Evolutionary conservation across 2,329 filamentous ascomycete genomes (phyloP).

Genomic region (Phoma herbarum): DNA sequence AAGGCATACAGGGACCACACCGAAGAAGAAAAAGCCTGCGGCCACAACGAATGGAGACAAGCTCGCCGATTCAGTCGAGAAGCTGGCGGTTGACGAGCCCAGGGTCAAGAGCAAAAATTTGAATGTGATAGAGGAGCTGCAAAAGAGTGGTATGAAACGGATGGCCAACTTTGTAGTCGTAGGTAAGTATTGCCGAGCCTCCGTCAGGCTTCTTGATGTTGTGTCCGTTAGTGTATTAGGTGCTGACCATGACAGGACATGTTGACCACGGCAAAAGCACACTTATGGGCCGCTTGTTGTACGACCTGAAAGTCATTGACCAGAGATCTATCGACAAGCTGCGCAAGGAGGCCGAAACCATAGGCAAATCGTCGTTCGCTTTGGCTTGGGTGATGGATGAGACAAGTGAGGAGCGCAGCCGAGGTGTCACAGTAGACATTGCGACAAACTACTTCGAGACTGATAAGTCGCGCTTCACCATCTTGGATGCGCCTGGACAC

Average conservation of each 20-base stretch:
- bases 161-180: constrained; percentile 92
- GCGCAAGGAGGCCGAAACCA: constrained; percentile 84
- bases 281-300: constrained; percentile 91
- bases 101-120: constrained; percentile 77
- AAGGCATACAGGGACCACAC: constrained; percentile 36
- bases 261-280: constrained; percentile 98
- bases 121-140: constrained; percentile 82
- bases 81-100: constrained; percentile 60
- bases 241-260: constrained; percentile 68
- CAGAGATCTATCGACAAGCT: constrained; percentile 89
- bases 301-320: constrained; percentile 88
- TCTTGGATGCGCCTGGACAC: constrained; percentile 94
- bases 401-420: constrained; percentile 83
- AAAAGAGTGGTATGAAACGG: constrained; percentile 78
- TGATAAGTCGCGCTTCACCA: constrained; percentile 84
- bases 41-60: constrained; percentile 31
- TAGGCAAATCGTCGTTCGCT: constrained; percentile 95
- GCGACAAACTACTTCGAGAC: constrained; percentile 96
- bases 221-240: no score
- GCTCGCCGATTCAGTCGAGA: constrained; percentile 59
- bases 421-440: constrained; percentile 96
- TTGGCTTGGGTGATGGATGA: constrained; percentile 97
- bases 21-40: constrained; percentile 40
- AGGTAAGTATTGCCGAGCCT: constrained; percentile 66
- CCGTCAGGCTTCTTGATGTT: background rate